phyloP scores from a whole-genome alignment of 164 flowering plant genomes.

The Protea cynaroides region DNA sequence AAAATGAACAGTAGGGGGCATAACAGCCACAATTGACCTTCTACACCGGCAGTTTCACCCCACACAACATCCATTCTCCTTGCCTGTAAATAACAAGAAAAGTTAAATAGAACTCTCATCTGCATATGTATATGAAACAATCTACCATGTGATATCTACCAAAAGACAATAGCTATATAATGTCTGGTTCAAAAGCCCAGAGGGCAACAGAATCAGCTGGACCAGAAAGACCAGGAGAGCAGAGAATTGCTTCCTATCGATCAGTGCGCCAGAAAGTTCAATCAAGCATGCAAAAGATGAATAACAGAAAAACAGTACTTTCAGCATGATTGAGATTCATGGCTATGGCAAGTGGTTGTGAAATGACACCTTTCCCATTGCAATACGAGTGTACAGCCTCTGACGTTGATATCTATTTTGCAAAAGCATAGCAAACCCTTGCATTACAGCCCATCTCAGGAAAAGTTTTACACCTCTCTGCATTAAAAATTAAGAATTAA shows the following conservation, averaged over 20 bases:
- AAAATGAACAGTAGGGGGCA: constrained; percentile 79
- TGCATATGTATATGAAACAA: neutral
- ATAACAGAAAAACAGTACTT: neutral
- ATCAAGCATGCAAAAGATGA: neutral
- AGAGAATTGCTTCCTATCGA: neutral
- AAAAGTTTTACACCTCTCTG: constrained; percentile 89
- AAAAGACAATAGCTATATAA: neutral
- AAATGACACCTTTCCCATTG: constrained; percentile 77
- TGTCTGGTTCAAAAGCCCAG: neutral
- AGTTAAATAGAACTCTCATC: neutral
- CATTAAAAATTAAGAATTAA: constrained; percentile 9
- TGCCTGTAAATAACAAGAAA: constrained; percentile 47
- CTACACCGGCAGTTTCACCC: constrained; percentile 99
- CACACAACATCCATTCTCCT: constrained; percentile 98
- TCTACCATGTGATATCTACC: neutral
- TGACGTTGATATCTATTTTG: constrained; percentile 97
- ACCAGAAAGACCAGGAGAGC: neutral
- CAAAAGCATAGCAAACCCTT: constrained; percentile 96
- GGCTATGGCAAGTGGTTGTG: neutral
- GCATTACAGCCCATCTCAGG: constrained; percentile 94
- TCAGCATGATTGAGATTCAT: neutral
- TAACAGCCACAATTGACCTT: constrained; percentile 81
- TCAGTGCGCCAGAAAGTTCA: neutral
- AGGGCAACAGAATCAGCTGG: neutral
- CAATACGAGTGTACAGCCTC: constrained; percentile 95